These are phyloP conservation scores for Tetracladium maxilliforme DNA, from an alignment of 2,329 filamentous ascomycete genomes.

Conservation along the genomic window DNA sequence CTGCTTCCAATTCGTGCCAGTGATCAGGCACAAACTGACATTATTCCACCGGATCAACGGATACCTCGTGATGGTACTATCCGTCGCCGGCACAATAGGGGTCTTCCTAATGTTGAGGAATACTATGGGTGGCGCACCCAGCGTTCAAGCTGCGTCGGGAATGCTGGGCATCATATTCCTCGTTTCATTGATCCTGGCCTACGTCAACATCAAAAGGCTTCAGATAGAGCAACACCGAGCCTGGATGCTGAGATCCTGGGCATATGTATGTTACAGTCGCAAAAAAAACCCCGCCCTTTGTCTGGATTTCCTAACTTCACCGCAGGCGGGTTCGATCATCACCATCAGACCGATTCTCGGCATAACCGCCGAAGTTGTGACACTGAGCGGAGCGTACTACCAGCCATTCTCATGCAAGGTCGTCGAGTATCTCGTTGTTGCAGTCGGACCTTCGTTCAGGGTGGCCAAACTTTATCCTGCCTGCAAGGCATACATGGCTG, in stretches of 20 bases:
- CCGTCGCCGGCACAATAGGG: slow-evolving; percentile 26
- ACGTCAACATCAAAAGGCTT: slow-evolving; percentile 39
- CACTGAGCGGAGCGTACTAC: slow-evolving; percentile 17
- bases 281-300: no score
- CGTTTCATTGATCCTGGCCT: slow-evolving; percentile 26
- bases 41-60: slow-evolving; percentile 46
- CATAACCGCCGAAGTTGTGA: slow-evolving; percentile 22
- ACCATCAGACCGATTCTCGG: slow-evolving; percentile 33
- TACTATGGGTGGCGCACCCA: slow-evolving; percentile 37
- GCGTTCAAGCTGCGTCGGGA: slow-evolving; percentile 28
- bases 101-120: slow-evolving; percentile 35
- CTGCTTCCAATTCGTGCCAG: slow-evolving; percentile 32
- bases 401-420: slow-evolving; percentile 16
- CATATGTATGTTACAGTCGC: slow-evolving; percentile 27
- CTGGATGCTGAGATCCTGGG: slow-evolving; percentile 46
- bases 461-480: no score
- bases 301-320: not conserved
- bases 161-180: slow-evolving; percentile 28
- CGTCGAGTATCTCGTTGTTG: slow-evolving; percentile 18
- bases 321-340: slow-evolving; percentile 34
- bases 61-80: slow-evolving; percentile 34
- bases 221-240: slow-evolving; percentile 49
- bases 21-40: slow-evolving; percentile 28
- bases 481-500: no score
- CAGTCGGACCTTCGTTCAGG: no score